Evolutionary conservation across 2,329 filamentous ascomycete species (phyloP).

Genomic region (Colletotrichum musicola): DNA sequence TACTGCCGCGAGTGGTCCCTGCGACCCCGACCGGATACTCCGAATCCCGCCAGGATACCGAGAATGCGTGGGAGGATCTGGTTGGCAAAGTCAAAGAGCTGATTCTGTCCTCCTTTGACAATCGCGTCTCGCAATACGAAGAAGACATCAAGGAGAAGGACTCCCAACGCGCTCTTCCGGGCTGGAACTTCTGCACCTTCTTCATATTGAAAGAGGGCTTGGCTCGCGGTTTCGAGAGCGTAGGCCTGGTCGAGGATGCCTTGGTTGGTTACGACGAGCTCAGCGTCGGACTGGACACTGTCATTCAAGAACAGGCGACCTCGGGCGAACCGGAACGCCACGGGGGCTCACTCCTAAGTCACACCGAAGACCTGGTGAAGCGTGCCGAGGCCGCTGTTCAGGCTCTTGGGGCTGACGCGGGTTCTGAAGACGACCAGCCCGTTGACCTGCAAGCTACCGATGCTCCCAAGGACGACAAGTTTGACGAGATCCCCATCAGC

Average conservation of each 20-base stretch:
- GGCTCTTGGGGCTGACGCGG: constrained; percentile 47
- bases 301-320: constrained; percentile 79
- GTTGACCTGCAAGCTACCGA: constrained; percentile 65
- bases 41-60: constrained; percentile 82
- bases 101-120: constrained; percentile 91
- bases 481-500: constrained; percentile 72
- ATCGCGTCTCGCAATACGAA: constrained; percentile 92
- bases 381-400: constrained; percentile 66
- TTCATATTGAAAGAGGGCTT: constrained; percentile 97
- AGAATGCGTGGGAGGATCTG: constrained; percentile 86
- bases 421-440: constrained; percentile 54
- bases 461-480: constrained; percentile 50
- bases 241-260: constrained; percentile 95
- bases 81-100: constrained; percentile 87
- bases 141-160: constrained; percentile 97
- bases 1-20: constrained; percentile 72
- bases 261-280: constrained; percentile 96
- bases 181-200: constrained; percentile 99
- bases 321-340: constrained; percentile 73
- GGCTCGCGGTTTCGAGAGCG: constrained; percentile 93
- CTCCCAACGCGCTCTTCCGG: constrained; percentile 84
- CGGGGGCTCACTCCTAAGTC: constrained; percentile 77
- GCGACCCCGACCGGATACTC: constrained; percentile 73
- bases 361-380: constrained; percentile 79
- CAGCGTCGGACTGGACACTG: constrained; percentile 84